Evolutionary conservation across 2,329 filamentous ascomycete genomes (phyloP), one percentile per base, ranked within the genome.

Genomic region (Raffaelea arxii): DNA sequence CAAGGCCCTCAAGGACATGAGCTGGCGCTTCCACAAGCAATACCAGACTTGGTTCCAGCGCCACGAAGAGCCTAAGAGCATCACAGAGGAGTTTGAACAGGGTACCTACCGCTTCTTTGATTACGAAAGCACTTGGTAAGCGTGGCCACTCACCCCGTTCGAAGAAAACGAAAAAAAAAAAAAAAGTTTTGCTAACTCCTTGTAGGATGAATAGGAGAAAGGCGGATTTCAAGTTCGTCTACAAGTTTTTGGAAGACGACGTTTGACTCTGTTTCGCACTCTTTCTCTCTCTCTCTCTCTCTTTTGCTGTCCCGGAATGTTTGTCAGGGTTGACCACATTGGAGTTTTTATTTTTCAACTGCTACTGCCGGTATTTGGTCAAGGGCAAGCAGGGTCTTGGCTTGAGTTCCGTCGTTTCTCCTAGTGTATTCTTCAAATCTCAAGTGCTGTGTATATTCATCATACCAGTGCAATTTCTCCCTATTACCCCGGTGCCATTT

Each of bases 21-120:
- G 90, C 65, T 98, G 92, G 92, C 79, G 92, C 47, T 98, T 98
- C 64, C 92, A 98, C 69, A 98, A 98, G 72, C 92, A 97, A 65
- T 98, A 98, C 62, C 92, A 95, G 65, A 98, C 92, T 1, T 98
- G 92, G 92, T 98, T 98, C 61, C 92, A 98, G 66, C 78, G 92
- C 44, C 92, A 98, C 56, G 92, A 98, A 62, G 92, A 98, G 70
- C 92, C 92, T 18, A 98, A 98, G 73, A 90, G 82, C 57, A 98
- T 98, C 60, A 97, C 92, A 0, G 92, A 98, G 65, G 92, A 98
- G 67, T 97, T 88, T 61, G 92, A 98, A 69, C 92, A 98, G 67
- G 92, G 92, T 52, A 98, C 92, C 22, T 98, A 98, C 71, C 83
- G 92, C 43, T 98, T 98, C 73, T 98, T 98, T 65, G 92, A 98